A percentile compares a stretch with the other conserved stretches of the same genome.
phyloP scores from a whole-genome alignment of 2,329 filamentous ascomycete genomes.

The Fusarium penzigii region DNA sequence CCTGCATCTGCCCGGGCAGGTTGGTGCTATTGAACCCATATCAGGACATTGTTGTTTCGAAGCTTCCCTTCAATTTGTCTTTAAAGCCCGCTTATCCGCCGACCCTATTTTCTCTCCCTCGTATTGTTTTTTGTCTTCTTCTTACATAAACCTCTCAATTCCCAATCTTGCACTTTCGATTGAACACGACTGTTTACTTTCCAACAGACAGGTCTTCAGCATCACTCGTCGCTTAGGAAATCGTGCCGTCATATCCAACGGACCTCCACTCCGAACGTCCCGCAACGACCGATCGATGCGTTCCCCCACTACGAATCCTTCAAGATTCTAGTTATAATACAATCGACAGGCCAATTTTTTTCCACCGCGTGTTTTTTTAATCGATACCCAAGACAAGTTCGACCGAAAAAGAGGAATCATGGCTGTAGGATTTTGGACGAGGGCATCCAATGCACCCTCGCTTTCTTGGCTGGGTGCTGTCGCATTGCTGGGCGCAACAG shows the following conservation, averaged over 20 bases:
- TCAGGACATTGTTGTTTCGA: too few relatives aligned
- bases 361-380: background rate
- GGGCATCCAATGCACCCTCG: conserved; percentile 17
- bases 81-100: too few relatives aligned
- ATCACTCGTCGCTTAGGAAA: background rate
- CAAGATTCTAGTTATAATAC: background rate
- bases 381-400: background rate
- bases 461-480: conserved; percentile 20
- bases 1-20: too few relatives aligned
- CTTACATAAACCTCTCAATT: too few relatives aligned
- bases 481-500: conserved; percentile 25
- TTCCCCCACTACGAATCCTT: background rate
- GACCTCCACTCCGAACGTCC: background rate
- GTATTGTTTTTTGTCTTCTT: too few relatives aligned
- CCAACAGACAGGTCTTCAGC: too few relatives aligned
- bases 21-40: too few relatives aligned
- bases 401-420: conserved; percentile 15
- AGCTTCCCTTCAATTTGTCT: too few relatives aligned
- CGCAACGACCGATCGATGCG: background rate
- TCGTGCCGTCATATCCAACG: background rate
- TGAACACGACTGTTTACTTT: too few relatives aligned
- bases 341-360: background rate
- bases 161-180: too few relatives aligned
- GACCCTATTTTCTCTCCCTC: too few relatives aligned
- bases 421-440: conserved; percentile 14